Evolutionary conservation across 2,329 filamentous ascomycete genomes (phyloP).

Genomic region (Trichoderma semiorbis): DNA sequence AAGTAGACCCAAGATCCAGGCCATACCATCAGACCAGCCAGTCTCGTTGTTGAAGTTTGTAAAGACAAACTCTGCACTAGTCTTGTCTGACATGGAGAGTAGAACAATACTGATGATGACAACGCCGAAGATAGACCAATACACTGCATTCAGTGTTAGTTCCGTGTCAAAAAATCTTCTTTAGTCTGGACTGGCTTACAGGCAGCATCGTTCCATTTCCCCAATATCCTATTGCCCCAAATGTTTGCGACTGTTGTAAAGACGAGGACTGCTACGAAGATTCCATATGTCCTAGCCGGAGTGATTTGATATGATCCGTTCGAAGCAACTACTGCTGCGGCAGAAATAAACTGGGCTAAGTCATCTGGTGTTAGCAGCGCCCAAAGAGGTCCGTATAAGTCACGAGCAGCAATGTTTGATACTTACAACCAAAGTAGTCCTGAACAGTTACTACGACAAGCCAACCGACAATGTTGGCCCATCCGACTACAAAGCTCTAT

Average conservation of each 20-base stretch:
- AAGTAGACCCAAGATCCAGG: slow-evolving; percentile 4
- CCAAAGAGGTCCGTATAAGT: neutral
- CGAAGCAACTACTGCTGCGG: slow-evolving; percentile 5
- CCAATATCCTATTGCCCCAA: slow-evolving; percentile 3
- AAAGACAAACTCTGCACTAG: slow-evolving; percentile 8
- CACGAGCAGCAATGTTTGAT: neutral
- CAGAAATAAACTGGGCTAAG: slow-evolving; percentile 7
- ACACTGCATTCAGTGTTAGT: neutral
- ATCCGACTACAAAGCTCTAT: slow-evolving; percentile 7
- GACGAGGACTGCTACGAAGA: slow-evolving; percentile 8
- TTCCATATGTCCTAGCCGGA: neutral
- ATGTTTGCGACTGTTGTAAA: slow-evolving; percentile 7
- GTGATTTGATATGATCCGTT: slow-evolving; percentile 10
- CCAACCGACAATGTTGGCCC: slow-evolving; percentile 10
- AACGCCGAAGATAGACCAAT: slow-evolving; percentile 2
- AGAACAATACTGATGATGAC: slow-evolving; percentile 9
- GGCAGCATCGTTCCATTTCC: slow-evolving; percentile 7
- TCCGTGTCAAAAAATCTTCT: neutral
- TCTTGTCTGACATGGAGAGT: slow-evolving; percentile 10
- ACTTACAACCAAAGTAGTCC: slow-evolving; percentile 10
- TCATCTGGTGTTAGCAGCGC: neutral
- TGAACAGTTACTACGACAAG: slow-evolving; percentile 8
- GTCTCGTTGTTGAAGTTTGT: slow-evolving; percentile 9
- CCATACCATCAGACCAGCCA: slow-evolving; percentile 12
- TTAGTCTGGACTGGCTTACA: neutral